Percentiles rank a stretch among this genome's conserved stretches.
These are phyloP conservation scores for Plasmodium vinckei DNA, from an alignment of 169 alveolate species.

Conservation along the genomic window DNA sequence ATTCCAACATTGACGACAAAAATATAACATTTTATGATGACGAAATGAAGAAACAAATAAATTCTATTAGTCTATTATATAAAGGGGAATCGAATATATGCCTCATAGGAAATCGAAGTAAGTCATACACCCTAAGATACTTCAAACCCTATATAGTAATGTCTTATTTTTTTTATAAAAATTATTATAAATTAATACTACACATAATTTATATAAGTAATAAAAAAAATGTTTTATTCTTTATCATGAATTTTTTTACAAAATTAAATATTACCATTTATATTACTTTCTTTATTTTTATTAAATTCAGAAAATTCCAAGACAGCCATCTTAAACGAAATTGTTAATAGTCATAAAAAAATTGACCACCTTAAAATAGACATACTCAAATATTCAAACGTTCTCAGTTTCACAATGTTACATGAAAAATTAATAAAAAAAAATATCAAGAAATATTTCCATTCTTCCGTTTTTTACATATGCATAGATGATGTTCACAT, in stretches of 20 bases:
- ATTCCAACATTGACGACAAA: constrained; percentile 20
- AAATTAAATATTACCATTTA: not conserved
- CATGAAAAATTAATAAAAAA: constrained; percentile 61
- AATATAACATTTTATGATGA: constrained; percentile 62
- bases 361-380: constrained; percentile 37
- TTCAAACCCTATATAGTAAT: not conserved
- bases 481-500: constrained; percentile 73
- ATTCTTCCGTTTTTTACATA: constrained; percentile 36
- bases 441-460: constrained; percentile 49
- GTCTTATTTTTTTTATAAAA: not conserved
- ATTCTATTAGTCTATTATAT: constrained; percentile 51
- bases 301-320: constrained; percentile 63
- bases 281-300: not conserved
- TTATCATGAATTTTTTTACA: not conserved
- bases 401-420: constrained; percentile 44
- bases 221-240: not conserved
- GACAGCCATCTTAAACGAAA: constrained; percentile 59
- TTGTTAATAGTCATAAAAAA: constrained; percentile 11
- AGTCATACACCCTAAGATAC: not conserved
- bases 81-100: constrained; percentile 62
- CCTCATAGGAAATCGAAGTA: constrained; percentile 61
- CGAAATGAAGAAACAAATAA: constrained; percentile 56
- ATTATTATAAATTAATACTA: not conserved
- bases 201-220: not conserved
- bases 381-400: constrained; percentile 38